Evolutionary conservation across 192 early-diverging fungal species (phyloP), one percentile per base, ranked within the genome.

Genomic region (Linnemannia hyalina): DNA sequence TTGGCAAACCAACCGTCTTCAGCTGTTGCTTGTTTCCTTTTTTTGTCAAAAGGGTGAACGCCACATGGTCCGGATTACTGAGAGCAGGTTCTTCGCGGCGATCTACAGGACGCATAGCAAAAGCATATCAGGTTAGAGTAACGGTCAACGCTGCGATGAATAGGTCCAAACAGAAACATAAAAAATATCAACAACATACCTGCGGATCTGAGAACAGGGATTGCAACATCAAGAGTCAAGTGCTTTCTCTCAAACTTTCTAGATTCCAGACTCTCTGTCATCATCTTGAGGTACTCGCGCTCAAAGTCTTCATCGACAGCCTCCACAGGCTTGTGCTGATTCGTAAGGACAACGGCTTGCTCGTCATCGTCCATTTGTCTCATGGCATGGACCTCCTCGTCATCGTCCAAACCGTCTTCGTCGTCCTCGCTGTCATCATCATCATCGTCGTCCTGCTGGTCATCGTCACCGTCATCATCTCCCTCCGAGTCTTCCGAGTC

Each of bases 241-340:
- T 92, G 78, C 73, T 96, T 96, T n/a, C 94, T 88, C 73, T 96
- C 96, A 86, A 90, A 90, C 87, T 96, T 95, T 41, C 97, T 94
- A 16, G 93, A 90, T 49, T 98, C 98, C 60, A 96, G 80, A 63
- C 95, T 96, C 73, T 99, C 98, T n/a, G 92, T 92, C 93, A 99
- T 95, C 89, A 99, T 95, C 82, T 93, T 93, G 81, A 93, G 95
- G 73, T 97, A 97, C 82, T 98, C 97, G 71, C 92, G 89, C 71
- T 99, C 97, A 92, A 99, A 97, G 49, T 95, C 91, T 32, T 97
- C 95, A 68, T 97, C 98, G 20, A 96, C 93, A 75, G 95, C 93
- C 69, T 93, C 91, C 4, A 93, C 90, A 20, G 93, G 85, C 70
- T 90, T 85, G 54, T 90, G 90, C 76, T 93, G 88, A 63, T 94